Base-by-base conservation (phyloP, 495 filamentous ascomycete genomes). In the Parachaetomium inaequale region DNA sequence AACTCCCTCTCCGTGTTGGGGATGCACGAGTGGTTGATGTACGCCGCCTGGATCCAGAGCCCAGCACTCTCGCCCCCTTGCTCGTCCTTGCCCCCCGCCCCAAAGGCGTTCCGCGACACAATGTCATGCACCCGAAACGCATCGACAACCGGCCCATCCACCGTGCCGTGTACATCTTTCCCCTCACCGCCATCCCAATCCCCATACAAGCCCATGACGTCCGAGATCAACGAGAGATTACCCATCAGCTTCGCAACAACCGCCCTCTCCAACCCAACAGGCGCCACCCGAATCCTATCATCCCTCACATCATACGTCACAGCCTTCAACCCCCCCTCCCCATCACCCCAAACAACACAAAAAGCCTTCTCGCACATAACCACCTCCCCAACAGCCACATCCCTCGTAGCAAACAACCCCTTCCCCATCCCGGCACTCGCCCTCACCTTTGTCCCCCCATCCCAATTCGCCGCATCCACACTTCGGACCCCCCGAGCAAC, bases 221-320 rank as follows among this genome's bases (percentile, higher is more conserved):
- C 15, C 10, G 3, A 12, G 4, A 28, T 36, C 42, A 36, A 17
- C 3, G 19, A 32, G 3, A 31, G 45, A 28, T 59, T 59, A 2
- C 10, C 10, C 12, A 25, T 8, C 56, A 50, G 4, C 45, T 19
- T 34, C 19, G 50, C 14, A 21, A 40, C 56, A 2, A 59, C 21
- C 2, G 43, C 56, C 21, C 21, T 14, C 21, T 1, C 14, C 14
- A 59, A 19, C n/a, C 56, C 56, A 7, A 49, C 56, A 10, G 56
- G 29, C 21, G 56, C 21, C 14, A 50, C 45, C 7, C 56, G 43
- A 15, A 59, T 50, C 29, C 38, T 15, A 8, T 50, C 56, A 17
- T 59, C 56, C n/a, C 56, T 19, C 32, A 49, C 45, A 25, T 59
- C 56, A 3, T 26, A 59, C 31, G 56, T 59, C 19, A 59, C 21